Evolutionary conservation across 108 stramenopile species (phyloP).

Genomic region (Stephanodiscus minutulus): DNA sequence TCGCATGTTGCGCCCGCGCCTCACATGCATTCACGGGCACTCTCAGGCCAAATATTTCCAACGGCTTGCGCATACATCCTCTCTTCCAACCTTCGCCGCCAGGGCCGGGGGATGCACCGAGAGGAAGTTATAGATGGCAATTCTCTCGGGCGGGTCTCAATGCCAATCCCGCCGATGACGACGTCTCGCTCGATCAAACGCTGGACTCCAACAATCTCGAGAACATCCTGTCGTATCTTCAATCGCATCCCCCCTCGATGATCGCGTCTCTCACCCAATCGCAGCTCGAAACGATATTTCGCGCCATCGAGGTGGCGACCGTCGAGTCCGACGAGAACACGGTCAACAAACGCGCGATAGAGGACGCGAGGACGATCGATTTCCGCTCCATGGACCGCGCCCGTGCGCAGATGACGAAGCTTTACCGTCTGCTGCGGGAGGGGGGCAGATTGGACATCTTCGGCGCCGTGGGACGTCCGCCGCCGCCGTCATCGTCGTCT

Average conservation of each 20-base stretch:
- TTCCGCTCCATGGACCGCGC: slow-evolving; percentile 60
- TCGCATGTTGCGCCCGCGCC: not conserved
- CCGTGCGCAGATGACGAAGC: slow-evolving; percentile 74
- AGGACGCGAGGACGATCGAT: slow-evolving; percentile 47
- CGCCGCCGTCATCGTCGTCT: slow-evolving; percentile 10
- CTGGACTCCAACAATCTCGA: slow-evolving; percentile 39
- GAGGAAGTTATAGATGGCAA: not conserved
- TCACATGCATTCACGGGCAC: not conserved
- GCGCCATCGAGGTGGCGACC: slow-evolving; percentile 74
- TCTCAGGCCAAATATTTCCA: not conserved
- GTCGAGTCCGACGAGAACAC: slow-evolving; percentile 61
- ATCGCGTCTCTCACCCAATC: slow-evolving; percentile 15
- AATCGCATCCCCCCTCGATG: slow-evolving; percentile 8
- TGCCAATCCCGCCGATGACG: not conserved
- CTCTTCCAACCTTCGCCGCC: not conserved
- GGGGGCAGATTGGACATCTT: slow-evolving; percentile 56
- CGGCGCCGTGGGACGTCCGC: slow-evolving; percentile 57
- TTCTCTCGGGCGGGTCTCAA: slow-evolving; percentile 1
- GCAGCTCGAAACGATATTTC: slow-evolving; percentile 56
- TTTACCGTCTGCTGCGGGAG: slow-evolving; percentile 66
- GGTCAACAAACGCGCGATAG: slow-evolving; percentile 41
- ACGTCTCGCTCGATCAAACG: slow-evolving; percentile 15
- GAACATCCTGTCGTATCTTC: slow-evolving; percentile 37
- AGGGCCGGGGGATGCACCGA: not conserved
- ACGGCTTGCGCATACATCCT: not conserved